Conservation (phyloP, 2,329 filamentous ascomycete genomes). For the Plectosphaerella cucumerina region DNA sequence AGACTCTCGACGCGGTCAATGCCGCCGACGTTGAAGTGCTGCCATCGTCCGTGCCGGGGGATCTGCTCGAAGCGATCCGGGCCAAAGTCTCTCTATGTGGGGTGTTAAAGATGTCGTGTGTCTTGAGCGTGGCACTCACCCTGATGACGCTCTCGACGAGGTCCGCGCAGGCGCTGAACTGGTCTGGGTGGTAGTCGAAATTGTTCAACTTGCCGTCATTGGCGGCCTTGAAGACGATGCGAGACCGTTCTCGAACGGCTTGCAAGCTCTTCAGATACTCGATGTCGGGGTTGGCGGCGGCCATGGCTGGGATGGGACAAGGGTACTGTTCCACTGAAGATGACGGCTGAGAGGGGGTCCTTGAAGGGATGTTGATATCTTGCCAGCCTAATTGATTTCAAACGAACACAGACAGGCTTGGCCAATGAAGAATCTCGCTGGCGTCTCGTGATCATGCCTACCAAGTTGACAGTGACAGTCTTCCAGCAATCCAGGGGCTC, state of each 20-base stretch:
- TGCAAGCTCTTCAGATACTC: not conserved
- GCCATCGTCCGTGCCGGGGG: conserved; percentile 55
- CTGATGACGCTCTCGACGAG: not conserved
- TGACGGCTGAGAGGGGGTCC: no score
- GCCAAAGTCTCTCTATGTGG: conserved; percentile 43
- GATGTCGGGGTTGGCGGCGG: not conserved
- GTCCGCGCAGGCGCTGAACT: not conserved
- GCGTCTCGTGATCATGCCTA: no score
- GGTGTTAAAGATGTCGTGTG: not conserved
- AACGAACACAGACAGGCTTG: no score
- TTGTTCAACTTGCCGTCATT: not conserved
- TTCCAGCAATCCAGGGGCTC: no score
- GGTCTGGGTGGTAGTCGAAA: not conserved
- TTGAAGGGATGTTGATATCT: no score
- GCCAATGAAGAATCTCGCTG: no score
- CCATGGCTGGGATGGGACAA: not conserved
- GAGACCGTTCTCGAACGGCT: not conserved
- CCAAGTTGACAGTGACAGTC: no score
- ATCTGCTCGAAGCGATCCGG: conserved; percentile 41
- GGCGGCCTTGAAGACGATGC: not conserved
- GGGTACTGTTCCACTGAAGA: no score
- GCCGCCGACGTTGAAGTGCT: conserved; percentile 57
- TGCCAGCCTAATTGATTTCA: no score
- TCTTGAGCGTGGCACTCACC: not conserved
- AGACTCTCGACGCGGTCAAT: conserved; percentile 42